These are phyloP conservation scores for Penicillium coprophilum DNA, from an alignment of 495 filamentous ascomycete species.

Conservation along the genomic window DNA sequence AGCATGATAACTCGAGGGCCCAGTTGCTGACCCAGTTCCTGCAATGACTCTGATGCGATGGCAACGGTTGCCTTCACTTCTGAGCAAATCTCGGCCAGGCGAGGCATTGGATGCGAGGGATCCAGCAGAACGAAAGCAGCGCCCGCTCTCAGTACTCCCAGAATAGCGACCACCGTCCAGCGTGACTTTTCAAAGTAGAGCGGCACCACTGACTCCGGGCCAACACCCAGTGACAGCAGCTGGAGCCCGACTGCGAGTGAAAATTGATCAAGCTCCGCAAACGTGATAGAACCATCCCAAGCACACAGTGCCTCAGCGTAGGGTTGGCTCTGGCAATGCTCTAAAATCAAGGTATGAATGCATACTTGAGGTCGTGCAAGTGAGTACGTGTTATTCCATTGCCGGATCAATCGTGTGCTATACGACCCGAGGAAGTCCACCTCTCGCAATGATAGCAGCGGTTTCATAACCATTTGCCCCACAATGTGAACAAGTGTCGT, in stretches of 20 bases:
- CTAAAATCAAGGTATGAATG: background rate
- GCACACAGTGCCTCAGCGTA: conserved; percentile 15
- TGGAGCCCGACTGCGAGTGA: background rate
- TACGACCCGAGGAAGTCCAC: background rate
- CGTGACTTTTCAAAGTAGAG: conserved; percentile 49
- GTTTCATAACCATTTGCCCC: background rate
- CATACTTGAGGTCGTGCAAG: background rate
- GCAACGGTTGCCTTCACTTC: background rate
- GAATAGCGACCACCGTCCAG: conserved; percentile 29
- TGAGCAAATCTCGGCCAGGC: background rate
- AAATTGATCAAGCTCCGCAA: conserved; percentile 24
- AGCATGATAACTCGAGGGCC: background rate
- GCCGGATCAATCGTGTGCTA: background rate
- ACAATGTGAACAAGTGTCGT: background rate
- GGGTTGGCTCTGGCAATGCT: conserved; percentile 55
- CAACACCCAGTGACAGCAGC: conserved; percentile 33
- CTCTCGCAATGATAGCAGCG: background rate
- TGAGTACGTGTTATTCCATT: background rate
- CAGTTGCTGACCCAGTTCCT: background rate
- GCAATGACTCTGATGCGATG: background rate
- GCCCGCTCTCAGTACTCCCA: conserved; percentile 28
- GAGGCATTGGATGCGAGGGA: conserved; percentile 1
- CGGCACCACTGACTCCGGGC: conserved; percentile 38
- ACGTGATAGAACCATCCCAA: conserved; percentile 26
- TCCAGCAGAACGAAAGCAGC: conserved; percentile 23